These are phyloP conservation scores for Kickxella alabastrina DNA, from an alignment of 192 early-diverging fungal species.

Conservation along the genomic window DNA sequence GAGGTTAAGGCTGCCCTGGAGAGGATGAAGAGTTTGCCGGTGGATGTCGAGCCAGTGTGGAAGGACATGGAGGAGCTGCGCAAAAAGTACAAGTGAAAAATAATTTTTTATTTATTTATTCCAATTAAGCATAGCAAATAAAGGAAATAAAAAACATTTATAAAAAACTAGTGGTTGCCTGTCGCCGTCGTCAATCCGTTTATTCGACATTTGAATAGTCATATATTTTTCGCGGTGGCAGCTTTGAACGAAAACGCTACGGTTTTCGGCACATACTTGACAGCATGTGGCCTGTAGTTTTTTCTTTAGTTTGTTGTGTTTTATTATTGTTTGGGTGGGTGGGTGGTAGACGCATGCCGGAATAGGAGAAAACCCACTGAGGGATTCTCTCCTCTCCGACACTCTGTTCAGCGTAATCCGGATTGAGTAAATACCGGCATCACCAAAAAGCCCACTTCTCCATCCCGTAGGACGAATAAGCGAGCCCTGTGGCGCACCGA, in stretches of 20 bases:
- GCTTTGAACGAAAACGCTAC: too few relatives aligned
- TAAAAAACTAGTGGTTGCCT: too few relatives aligned
- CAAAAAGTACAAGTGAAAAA: too few relatives aligned
- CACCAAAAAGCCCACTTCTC: neutral
- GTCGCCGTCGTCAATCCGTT: too few relatives aligned
- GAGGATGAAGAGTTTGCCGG: slow-evolving; percentile 50
- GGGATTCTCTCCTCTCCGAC: too few relatives aligned
- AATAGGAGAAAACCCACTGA: neutral
- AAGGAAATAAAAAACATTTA: neutral
- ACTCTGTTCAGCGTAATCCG: slow-evolving; percentile 44
- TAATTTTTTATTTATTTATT: too few relatives aligned
- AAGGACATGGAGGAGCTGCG: slow-evolving; percentile 32
- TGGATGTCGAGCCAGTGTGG: slow-evolving; percentile 50
- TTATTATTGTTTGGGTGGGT: slow-evolving; percentile 3
- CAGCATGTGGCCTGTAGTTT: too few relatives aligned
- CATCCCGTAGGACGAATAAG: neutral
- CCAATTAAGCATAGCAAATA: neutral
- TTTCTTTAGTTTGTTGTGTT: neutral
- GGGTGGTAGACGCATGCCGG: slow-evolving; percentile 32
- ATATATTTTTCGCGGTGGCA: too few relatives aligned
- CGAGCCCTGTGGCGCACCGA: slow-evolving; percentile 8
- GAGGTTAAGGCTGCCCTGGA: slow-evolving; percentile 55
- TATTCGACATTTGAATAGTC: too few relatives aligned
- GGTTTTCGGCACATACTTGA: too few relatives aligned
- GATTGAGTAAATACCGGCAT: slow-evolving; percentile 36